These are phyloP conservation scores for Pyrenophora teres DNA, from an alignment of 2,329 filamentous ascomycete species.

Conservation along the genomic window DNA sequence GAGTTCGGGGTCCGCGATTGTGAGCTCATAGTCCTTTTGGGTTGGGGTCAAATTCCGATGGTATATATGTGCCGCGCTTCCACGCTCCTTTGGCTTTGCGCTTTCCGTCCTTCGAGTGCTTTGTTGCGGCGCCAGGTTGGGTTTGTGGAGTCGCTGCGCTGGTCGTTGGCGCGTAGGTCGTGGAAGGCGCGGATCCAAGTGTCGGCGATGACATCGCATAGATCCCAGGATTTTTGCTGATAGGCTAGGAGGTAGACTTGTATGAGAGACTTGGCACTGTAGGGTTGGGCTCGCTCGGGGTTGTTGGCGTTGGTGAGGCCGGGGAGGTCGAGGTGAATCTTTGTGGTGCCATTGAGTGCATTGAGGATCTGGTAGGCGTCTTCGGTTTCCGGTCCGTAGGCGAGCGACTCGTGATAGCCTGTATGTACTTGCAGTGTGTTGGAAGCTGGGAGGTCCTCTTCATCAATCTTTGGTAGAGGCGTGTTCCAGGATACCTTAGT, in stretches of 20 bases:
- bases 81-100: neutral
- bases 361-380: slow-evolving; percentile 2
- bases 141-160: neutral
- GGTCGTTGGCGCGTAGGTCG: slow-evolving; percentile 6
- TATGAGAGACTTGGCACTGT: slow-evolving; percentile 25
- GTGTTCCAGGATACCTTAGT: neutral
- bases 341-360: neutral
- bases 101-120: slow-evolving; percentile 4
- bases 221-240: slow-evolving; percentile 14
- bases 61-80: neutral
- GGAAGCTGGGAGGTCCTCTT: neutral
- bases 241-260: slow-evolving; percentile 37
- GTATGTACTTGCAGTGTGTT: neutral
- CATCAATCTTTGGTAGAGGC: neutral
- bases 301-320: slow-evolving; percentile 5
- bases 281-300: slow-evolving; percentile 11
- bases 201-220: slow-evolving; percentile 40
- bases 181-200: slow-evolving; percentile 44
- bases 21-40: slow-evolving; percentile 13
- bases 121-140: slow-evolving; percentile 26
- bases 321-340: slow-evolving; percentile 24
- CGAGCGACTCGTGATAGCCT: neutral
- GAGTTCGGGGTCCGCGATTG: slow-evolving; percentile 17
- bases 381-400: neutral
- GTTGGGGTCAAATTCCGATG: slow-evolving; percentile 10